These are phyloP conservation scores for Stellera chamaejasme DNA, from an alignment of 345 rosid genomes.

Conservation along the genomic window DNA sequence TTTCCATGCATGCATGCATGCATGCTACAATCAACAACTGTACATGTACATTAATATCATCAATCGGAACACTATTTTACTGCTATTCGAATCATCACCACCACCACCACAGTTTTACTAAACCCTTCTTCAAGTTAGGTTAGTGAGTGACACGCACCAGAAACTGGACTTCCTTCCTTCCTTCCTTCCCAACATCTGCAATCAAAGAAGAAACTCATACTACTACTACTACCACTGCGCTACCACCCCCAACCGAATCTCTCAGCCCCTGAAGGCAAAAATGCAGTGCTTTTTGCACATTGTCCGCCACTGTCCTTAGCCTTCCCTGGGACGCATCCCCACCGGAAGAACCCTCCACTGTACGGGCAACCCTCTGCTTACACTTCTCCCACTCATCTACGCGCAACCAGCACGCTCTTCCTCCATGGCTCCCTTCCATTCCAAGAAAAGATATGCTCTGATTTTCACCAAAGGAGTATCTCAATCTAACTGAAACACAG, in stretches of 20 bases:
- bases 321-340: slow-evolving; percentile 66
- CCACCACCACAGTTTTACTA: too few relatives aligned
- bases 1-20: too few relatives aligned
- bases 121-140: too few relatives aligned
- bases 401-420: slow-evolving; percentile 80
- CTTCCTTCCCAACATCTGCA: too few relatives aligned
- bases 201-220: too few relatives aligned
- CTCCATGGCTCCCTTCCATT: slow-evolving; percentile 99
- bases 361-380: slow-evolving; percentile 66
- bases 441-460: slow-evolving; percentile 51
- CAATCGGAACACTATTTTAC: too few relatives aligned
- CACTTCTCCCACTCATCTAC: slow-evolving; percentile 92
- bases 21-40: too few relatives aligned
- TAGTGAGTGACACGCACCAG: too few relatives aligned
- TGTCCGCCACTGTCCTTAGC: slow-evolving; percentile 72
- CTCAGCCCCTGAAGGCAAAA: slow-evolving; percentile 66
- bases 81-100: too few relatives aligned
- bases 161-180: too few relatives aligned
- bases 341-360: slow-evolving; percentile 48
- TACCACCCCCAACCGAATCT: slow-evolving; percentile 34
- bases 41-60: too few relatives aligned
- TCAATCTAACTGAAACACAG: slow-evolving; percentile 82
- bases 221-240: slow-evolving; percentile 12
- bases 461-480: slow-evolving; percentile 73
- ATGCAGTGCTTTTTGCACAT: slow-evolving; percentile 63